Base-by-base conservation (phyloP, 441 rosid species). In the Codiaeum variegatum region DNA sequence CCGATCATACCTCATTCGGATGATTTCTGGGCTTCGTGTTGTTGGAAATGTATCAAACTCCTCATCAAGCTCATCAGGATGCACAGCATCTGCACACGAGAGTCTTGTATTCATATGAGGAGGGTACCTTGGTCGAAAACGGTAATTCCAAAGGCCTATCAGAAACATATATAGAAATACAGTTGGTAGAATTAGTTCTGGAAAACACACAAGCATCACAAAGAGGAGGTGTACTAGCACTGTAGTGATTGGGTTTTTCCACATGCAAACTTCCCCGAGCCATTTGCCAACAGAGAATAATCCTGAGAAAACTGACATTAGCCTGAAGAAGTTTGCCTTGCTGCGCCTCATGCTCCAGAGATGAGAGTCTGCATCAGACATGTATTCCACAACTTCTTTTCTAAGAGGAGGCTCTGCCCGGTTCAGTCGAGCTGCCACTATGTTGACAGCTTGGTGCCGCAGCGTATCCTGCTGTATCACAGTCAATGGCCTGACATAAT, bases 311-410 rank as follows among this genome's bases (percentile, higher is more conserved):
- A 92, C 95, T 0, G 91, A 68, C 85, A 76, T 88, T 67, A 95
- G 74, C 44, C 98, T 85, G 70, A 79, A 88, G 63, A 95, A 88
- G 81, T 95, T 92, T 6, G 98, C 98, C 81, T 92, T 86, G 87
- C 99, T 92, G 69, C 91, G 88, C 85, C 99, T 87, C 94, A 92
- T 86, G 85, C 99, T 95, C 97, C 97, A 95, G 21, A 91, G 78
- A 82, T 92, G 99, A 24, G 95, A 81, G 70, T 87, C 73, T n/a
- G 90, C 87, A 82, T 88, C 98, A 21, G 96, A 85, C 85, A 95
- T 92, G 84, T 88, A 90, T 67, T 92, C 98, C 3, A 92, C 82
- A 3, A 95, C 90, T 80, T 92, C 99, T 72, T 79, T 90, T 62
- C 84, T 83, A 4, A 95, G 87, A 24, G 98, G 92, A n/a, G 99